phyloP scores from a whole-genome alignment of 306 rosid species.

The Echinosophora koreensis region DNA sequence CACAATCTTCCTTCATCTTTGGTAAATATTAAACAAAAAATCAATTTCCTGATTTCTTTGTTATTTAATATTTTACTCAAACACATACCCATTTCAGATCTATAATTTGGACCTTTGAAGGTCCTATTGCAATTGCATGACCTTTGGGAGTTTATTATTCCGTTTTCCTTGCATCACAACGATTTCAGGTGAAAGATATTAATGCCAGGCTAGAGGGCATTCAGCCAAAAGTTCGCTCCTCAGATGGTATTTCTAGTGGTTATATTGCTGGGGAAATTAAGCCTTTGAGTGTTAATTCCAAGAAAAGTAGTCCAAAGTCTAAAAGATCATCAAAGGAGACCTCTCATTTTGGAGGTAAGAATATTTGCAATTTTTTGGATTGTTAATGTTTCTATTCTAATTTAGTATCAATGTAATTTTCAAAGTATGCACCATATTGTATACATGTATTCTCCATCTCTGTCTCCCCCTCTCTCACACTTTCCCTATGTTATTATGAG shows the following conservation, averaged over 20 bases:
- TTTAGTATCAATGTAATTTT: constrained; percentile 5
- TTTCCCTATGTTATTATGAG: constrained; percentile 15
- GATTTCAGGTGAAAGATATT: constrained; percentile 88
- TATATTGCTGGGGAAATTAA: constrained; percentile 76
- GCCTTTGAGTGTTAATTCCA: constrained; percentile 64
- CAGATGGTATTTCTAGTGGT: constrained; percentile 74
- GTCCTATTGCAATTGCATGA: constrained; percentile 35
- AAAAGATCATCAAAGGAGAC: constrained; percentile 82
- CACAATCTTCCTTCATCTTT: constrained; percentile 83
- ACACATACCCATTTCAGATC: not conserved
- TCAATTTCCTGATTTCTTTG: constrained; percentile 29
- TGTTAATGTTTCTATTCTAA: constrained; percentile 21
- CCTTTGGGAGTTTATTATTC: constrained; percentile 9
- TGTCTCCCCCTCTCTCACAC: not conserved
- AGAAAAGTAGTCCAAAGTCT: constrained; percentile 94
- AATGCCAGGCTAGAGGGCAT: constrained; percentile 96
- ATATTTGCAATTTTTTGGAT: constrained; percentile 46
- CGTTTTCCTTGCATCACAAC: constrained; percentile 30
- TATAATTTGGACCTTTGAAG: constrained; percentile 38
- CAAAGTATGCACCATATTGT: not conserved
- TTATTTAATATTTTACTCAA: constrained; percentile 29
- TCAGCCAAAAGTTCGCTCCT: constrained; percentile 78
- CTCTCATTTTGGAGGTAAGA: constrained; percentile 90
- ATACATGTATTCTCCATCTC: constrained; percentile 33
- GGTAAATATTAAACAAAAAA: constrained; percentile 59